Base-by-base conservation (phyloP, 2,329 filamentous ascomycete species). In the Sporothrix protearum region DNA sequence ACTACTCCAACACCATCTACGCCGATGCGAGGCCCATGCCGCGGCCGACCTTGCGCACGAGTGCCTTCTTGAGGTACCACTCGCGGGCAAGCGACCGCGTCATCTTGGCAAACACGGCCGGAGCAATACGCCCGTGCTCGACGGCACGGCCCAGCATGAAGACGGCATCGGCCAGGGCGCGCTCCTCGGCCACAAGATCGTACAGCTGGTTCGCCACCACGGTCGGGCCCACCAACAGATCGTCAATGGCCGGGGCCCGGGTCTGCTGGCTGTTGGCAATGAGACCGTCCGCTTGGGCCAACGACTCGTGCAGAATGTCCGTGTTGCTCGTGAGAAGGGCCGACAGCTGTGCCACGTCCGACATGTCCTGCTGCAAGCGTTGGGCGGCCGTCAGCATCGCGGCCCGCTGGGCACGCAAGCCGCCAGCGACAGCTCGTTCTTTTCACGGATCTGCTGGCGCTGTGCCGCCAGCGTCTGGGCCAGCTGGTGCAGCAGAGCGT, bases 121-220 rank as follows among this genome's bases (percentile, higher is more conserved):
- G 87, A 12, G 86, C 85, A 30, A 96, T 86, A 70, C 91, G 84
- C 3, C 92, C 92, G 69, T 86, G 85, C 79, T 95, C 92, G 25
- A 95, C 85, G 1, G 90, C 92, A 71, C 90, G 84, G 0, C 91
- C 91, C 16, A 96, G 83, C 74, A 94, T 90, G 78, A 96, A 97
- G 74, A 98, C 89, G 2, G 93, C 92, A 79, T 97, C 95, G 42
- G 91, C 91, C 64, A 97, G 87, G 2, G 92, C 94, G 75, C 91
- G 87, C 81, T 97, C 95, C 78, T 99, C 96, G 1, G 94, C 93
- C 36, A 94, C 92, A 1, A 96, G 84, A 64, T 90, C 89, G 80
- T 98, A 99, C 28, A 99, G 83, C 83, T 99, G 96, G 75, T 95
- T 94, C 0, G 92, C 93, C 4, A 97, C 96, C 1, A 97, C 91